Evolutionary conservation across 192 early-diverging fungal species (phyloP).

Genomic region (Gaertneriomyces sp.): DNA sequence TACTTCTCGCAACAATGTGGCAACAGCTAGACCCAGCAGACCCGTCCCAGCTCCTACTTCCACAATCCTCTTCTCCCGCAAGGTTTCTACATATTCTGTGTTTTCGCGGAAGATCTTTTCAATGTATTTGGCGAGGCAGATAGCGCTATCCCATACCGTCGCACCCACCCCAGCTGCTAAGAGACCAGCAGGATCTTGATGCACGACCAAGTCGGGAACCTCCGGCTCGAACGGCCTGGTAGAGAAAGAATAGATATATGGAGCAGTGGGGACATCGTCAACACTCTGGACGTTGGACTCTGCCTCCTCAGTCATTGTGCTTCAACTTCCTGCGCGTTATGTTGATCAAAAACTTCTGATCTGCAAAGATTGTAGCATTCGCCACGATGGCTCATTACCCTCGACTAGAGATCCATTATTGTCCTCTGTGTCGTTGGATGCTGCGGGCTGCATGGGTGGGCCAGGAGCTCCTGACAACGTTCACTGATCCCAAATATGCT

Average conservation of each 20-base stretch:
- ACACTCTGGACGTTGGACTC: no score
- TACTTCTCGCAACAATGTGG: slow-evolving; percentile 12
- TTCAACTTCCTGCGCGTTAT: no score
- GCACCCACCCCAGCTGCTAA: slow-evolving; percentile 35
- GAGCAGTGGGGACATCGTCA: no score
- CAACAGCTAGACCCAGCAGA: slow-evolving; percentile 49
- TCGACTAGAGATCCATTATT: slow-evolving; percentile 8
- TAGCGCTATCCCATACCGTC: slow-evolving; percentile 44
- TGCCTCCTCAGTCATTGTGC: no score
- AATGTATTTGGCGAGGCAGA: slow-evolving; percentile 40
- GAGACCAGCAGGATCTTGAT: slow-evolving; percentile 30
- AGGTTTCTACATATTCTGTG: not conserved
- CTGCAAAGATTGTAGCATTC: no score
- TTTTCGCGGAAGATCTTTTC: slow-evolving; percentile 21
- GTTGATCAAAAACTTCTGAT: no score
- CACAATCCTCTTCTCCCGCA: slow-evolving; percentile 26
- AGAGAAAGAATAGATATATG: no score
- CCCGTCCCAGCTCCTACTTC: slow-evolving; percentile 63
- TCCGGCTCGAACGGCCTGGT: no score
- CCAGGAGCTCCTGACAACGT: slow-evolving; percentile 17
- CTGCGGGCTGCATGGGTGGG: slow-evolving; percentile 14
- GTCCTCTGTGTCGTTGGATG: slow-evolving; percentile 17
- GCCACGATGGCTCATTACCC: no score
- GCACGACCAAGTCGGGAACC: slow-evolving; percentile 1
- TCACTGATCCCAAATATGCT: not conserved